Evolutionary conservation across 495 filamentous ascomycete genomes (phyloP).

Genomic region (Cercophora samala): DNA sequence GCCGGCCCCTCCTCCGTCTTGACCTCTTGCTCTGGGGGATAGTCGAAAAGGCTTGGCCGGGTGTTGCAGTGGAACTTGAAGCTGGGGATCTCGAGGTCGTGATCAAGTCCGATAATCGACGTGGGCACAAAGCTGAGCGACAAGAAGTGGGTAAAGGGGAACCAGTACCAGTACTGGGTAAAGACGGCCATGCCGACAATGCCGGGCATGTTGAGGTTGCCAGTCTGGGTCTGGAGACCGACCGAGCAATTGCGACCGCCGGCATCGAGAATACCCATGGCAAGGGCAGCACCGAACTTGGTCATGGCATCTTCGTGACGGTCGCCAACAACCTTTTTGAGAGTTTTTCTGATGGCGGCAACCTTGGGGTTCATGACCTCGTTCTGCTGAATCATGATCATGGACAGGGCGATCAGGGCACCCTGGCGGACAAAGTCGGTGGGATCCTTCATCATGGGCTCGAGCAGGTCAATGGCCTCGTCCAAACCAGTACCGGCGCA

Average conservation of each 20-base stretch:
- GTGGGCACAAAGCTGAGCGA: slow-evolving; percentile 91
- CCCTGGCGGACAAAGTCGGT: slow-evolving; percentile 98
- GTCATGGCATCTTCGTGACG: slow-evolving; percentile 99
- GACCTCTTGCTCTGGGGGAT: slow-evolving; percentile 91
- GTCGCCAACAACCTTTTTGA: slow-evolving; percentile 88
- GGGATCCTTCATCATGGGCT: slow-evolving; percentile 99
- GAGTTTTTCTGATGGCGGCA: slow-evolving; percentile 72
- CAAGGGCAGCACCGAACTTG: slow-evolving; percentile 92
- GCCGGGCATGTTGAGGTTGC: slow-evolving; percentile 95
- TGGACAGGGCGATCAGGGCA: slow-evolving; percentile 88
- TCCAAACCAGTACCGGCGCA: slow-evolving; percentile 96
- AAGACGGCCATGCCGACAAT: slow-evolving; percentile 98
- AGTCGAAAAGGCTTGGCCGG: slow-evolving; percentile 93
- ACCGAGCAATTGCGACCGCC: slow-evolving; percentile 98
- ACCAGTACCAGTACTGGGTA: slow-evolving; percentile 99
- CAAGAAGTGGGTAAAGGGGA: slow-evolving; percentile 96
- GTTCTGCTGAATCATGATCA: slow-evolving; percentile 98
- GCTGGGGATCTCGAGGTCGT: slow-evolving; percentile 87
- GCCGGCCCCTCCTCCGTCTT: slow-evolving; percentile 91
- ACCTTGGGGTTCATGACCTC: slow-evolving; percentile 93
- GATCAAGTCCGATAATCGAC: slow-evolving; percentile 88
- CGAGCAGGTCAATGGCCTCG: slow-evolving; percentile 93
- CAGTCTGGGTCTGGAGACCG: slow-evolving; percentile 93
- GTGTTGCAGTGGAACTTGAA: slow-evolving; percentile 97
- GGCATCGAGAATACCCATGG: slow-evolving; percentile 96